A percentile compares a stretch with the other conserved stretches of the same genome.
Evolutionary conservation across 306 rosid species (phyloP).

Genomic region (Geum urbanum): DNA sequence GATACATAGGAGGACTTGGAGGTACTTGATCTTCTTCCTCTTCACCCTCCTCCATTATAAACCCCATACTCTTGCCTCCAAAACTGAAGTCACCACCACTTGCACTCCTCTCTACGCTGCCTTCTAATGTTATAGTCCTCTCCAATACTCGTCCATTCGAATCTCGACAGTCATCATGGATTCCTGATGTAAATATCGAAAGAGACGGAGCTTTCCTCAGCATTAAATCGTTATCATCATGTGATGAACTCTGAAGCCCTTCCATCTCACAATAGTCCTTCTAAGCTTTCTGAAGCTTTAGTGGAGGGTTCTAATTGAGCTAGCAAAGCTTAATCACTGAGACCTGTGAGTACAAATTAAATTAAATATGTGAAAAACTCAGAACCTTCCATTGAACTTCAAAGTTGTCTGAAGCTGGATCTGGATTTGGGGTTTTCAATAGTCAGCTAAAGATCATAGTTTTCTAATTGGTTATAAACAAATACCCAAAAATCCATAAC

Average conservation of each 20-base stretch:
- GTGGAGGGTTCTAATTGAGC: background rate
- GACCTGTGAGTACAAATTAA: constrained; percentile 8
- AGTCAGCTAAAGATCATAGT: background rate
- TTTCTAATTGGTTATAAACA: background rate
- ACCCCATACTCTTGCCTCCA: constrained; percentile 40
- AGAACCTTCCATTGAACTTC: background rate
- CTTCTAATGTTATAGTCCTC: constrained; percentile 32
- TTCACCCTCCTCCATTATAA: constrained; percentile 53
- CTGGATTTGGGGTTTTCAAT: background rate
- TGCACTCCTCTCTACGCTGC: constrained; percentile 22
- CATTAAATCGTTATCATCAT: constrained; percentile 8
- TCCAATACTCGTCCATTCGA: constrained; percentile 23
- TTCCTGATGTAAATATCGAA: constrained; percentile 34
- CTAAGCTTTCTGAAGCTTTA: constrained; percentile 1
- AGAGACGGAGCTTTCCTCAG: constrained; percentile 63
- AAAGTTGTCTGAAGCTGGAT: background rate
- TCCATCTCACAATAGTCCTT: constrained; percentile 27
- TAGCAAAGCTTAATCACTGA: background rate
- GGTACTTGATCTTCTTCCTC: constrained; percentile 43
- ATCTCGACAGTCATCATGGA: constrained; percentile 23
- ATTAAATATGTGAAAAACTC: background rate
- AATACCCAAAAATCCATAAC: background rate
- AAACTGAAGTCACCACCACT: constrained; percentile 49
- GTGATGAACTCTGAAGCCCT: constrained; percentile 19
- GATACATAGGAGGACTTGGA: constrained; percentile 59